Evolutionary conservation across 129 eudicot genomes (phyloP).

Genomic region (Pulicaria dysenterica): DNA sequence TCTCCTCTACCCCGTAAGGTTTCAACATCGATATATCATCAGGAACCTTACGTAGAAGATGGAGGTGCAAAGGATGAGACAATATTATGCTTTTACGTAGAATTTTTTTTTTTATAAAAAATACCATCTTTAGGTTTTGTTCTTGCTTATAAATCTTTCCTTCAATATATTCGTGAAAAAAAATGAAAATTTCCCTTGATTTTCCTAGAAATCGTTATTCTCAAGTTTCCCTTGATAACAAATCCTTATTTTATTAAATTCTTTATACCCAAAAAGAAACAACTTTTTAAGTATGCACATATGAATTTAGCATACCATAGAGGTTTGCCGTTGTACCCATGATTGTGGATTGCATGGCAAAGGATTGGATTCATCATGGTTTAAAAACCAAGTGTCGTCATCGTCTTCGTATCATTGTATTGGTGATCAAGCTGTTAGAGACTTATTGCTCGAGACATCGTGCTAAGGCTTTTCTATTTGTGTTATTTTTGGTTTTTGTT

Average conservation of each 20-base stretch:
- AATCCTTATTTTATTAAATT: too few relatives aligned
- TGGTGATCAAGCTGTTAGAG: slow-evolving; percentile 37
- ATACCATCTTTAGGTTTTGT: slow-evolving; percentile 66
- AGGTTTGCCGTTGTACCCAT: neutral
- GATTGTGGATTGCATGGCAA: neutral
- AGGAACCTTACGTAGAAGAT: slow-evolving; percentile 34
- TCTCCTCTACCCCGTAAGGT: slow-evolving; percentile 20
- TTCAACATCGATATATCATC: slow-evolving; percentile 36
- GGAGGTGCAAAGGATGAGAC: slow-evolving; percentile 52
- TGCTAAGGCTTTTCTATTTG: slow-evolving; percentile 35
- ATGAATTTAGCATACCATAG: too few relatives aligned
- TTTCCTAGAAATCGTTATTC: neutral
- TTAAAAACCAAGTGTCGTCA: slow-evolving; percentile 16
- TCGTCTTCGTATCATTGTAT: slow-evolving; percentile 11
- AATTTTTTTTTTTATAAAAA: slow-evolving; percentile 35
- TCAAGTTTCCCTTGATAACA: neutral
- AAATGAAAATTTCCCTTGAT: neutral
- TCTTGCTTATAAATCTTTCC: slow-evolving; percentile 37
- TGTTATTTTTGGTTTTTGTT: slow-evolving; percentile 31
- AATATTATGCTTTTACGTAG: slow-evolving; percentile 55
- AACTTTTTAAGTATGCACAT: neutral
- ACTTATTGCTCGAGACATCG: slow-evolving; percentile 29
- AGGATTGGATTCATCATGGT: slow-evolving; percentile 26
- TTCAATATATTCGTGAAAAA: neutral
- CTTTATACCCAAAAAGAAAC: too few relatives aligned